A percentile compares a stretch with the other conserved stretches of the same genome.
phyloP scores from a whole-genome alignment of 2,329 filamentous ascomycete genomes.

The Graphiopsis chlorocephala region DNA sequence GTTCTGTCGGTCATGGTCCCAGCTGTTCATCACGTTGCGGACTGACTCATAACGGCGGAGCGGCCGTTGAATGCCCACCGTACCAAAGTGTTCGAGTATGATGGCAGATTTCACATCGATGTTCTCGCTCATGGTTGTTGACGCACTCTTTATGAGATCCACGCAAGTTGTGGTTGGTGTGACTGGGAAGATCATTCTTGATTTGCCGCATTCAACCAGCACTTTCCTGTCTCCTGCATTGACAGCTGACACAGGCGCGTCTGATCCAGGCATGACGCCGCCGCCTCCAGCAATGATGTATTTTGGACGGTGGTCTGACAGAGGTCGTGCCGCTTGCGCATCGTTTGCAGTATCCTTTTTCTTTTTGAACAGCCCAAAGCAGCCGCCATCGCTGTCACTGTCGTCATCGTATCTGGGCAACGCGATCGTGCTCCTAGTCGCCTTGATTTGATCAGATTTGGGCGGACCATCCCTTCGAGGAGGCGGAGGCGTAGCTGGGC shows the following conservation, averaged over 20 bases:
- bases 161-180: slow-evolving; percentile 69
- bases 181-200: slow-evolving; percentile 68
- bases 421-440: slow-evolving; percentile 30
- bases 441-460: slow-evolving; percentile 31
- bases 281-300: slow-evolving; percentile 46
- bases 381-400: slow-evolving; percentile 28
- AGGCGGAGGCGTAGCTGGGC: slow-evolving; percentile 18
- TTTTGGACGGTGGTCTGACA: slow-evolving; percentile 25
- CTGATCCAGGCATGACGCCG: slow-evolving; percentile 55
- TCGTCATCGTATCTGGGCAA: slow-evolving; percentile 21
- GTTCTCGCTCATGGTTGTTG: slow-evolving; percentile 59
- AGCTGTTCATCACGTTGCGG: slow-evolving; percentile 86
- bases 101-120: slow-evolving; percentile 66
- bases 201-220: slow-evolving; percentile 68
- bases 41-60: slow-evolving; percentile 83
- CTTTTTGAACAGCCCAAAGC: slow-evolving; percentile 37
- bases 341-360: slow-evolving; percentile 21
- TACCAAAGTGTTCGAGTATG: slow-evolving; percentile 72
- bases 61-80: slow-evolving; percentile 75
- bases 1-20: slow-evolving; percentile 80
- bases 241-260: slow-evolving; percentile 76
- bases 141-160: slow-evolving; percentile 69
- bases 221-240: slow-evolving; percentile 78
- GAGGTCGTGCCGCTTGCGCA: slow-evolving; percentile 21
- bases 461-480: slow-evolving; percentile 28